These are phyloP conservation scores for Eimeria falciformis DNA, from an alignment of 169 alveolate genomes.

Conservation along the genomic window DNA sequence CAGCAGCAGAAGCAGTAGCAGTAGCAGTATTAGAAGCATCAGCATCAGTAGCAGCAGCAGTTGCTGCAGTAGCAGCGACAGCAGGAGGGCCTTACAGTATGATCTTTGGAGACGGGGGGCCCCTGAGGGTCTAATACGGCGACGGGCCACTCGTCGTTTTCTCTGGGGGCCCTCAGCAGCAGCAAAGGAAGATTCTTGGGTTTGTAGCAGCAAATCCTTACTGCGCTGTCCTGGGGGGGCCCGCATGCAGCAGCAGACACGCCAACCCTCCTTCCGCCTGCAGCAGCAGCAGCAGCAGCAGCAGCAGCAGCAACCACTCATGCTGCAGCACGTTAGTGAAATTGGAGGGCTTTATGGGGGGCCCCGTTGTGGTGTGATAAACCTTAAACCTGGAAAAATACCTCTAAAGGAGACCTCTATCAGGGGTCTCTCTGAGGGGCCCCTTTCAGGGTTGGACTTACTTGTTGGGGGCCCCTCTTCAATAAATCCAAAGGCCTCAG, in stretches of 20 bases:
- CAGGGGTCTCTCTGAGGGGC: not conserved
- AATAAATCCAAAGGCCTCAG: not conserved
- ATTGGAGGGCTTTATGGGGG: too few relatives aligned
- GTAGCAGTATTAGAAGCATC: not conserved
- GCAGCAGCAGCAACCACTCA: not conserved
- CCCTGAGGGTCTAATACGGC: conserved; percentile 11
- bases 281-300: not conserved
- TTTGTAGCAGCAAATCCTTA: not conserved
- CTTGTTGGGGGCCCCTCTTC: not conserved
- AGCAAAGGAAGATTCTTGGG: not conserved
- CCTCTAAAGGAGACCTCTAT: too few relatives aligned
- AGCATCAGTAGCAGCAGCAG: not conserved
- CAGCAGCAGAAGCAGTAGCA: not conserved
- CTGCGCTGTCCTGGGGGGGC: conserved; percentile 8
- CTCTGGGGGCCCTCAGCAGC: not conserved
- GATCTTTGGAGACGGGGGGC: not conserved
- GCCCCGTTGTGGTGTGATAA: too few relatives aligned
- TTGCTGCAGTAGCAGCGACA: not conserved
- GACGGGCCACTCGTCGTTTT: conserved; percentile 1
- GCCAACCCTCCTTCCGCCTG: not conserved
- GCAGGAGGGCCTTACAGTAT: not conserved
- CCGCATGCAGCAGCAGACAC: not conserved
- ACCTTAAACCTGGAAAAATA: too few relatives aligned
- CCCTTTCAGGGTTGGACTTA: not conserved
- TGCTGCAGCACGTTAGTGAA: not conserved